phyloP scores from a whole-genome alignment of 305 asterid species.

The Solanum chacoense region DNA sequence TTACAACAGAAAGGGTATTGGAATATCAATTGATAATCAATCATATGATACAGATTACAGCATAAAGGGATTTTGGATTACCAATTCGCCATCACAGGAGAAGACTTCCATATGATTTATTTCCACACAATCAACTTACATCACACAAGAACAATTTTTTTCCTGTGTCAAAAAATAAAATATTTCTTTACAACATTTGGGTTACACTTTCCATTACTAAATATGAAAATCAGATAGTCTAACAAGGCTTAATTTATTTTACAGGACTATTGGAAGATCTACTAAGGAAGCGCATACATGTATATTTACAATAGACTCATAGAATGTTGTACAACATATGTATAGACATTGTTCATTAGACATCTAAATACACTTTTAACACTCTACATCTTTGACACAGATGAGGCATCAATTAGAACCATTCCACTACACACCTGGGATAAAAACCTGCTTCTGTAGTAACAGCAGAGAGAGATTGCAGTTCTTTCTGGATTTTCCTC shows the following conservation, averaged over 20 bases:
- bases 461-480: slow-evolving; percentile 54
- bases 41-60: neutral
- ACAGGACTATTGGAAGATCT: neutral
- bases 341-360: neutral
- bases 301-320: neutral
- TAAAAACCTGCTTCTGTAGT: slow-evolving; percentile 55
- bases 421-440: slow-evolving; percentile 68
- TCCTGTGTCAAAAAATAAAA: neutral
- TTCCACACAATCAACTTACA: neutral
- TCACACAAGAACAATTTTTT: neutral
- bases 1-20: too few relatives aligned
- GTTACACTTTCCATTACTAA: neutral
- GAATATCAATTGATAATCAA: too few relatives aligned
- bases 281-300: neutral
- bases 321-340: neutral
- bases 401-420: slow-evolving; percentile 41
- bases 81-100: neutral
- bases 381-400: neutral
- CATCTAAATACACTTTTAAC: neutral
- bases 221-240: neutral
- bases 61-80: neutral
- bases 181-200: neutral
- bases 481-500: slow-evolving; percentile 71
- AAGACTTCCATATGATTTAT: neutral
- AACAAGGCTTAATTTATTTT: neutral